Evolutionary conservation across 2,329 filamentous ascomycete species (phyloP).

Genomic region (Dothidotthia symphoricarpi): DNA sequence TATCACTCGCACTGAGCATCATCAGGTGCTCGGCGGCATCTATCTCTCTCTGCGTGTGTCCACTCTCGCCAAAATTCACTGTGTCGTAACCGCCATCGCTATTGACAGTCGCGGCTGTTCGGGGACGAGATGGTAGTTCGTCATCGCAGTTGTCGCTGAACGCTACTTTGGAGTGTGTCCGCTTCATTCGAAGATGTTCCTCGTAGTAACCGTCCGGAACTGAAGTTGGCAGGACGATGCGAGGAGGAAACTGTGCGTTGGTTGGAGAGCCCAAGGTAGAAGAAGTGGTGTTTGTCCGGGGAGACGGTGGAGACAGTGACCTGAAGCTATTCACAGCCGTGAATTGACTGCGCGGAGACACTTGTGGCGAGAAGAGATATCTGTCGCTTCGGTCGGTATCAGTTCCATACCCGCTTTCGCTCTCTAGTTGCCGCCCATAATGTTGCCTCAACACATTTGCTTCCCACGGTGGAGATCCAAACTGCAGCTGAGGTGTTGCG

Average conservation of each 20-base stretch:
- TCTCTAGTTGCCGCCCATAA: slow-evolving; percentile 21
- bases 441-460: slow-evolving; percentile 8
- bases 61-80: slow-evolving; percentile 4
- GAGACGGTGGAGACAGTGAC: slow-evolving; percentile 16
- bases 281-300: slow-evolving; percentile 10
- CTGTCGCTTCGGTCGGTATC: slow-evolving; percentile 42
- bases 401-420: slow-evolving; percentile 45
- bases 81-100: slow-evolving; percentile 4
- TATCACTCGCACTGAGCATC: slow-evolving; percentile 28
- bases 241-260: slow-evolving; percentile 3
- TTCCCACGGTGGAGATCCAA: slow-evolving; percentile 16
- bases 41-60: slow-evolving; percentile 22
- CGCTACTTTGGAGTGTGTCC: slow-evolving; percentile 28
- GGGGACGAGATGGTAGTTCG: slow-evolving; percentile 5
- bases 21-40: slow-evolving; percentile 41
- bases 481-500: slow-evolving; percentile 13
- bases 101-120: slow-evolving; percentile 6
- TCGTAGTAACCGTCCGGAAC: slow-evolving; percentile 10
- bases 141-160: slow-evolving; percentile 4
- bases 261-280: slow-evolving; percentile 11
- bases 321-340: slow-evolving; percentile 44
- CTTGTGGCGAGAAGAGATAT: slow-evolving; percentile 42
- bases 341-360: slow-evolving; percentile 38
- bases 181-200: slow-evolving; percentile 22
- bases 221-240: slow-evolving; percentile 13